These are phyloP conservation scores for Elaphomyces granulatus DNA, from an alignment of 495 filamentous ascomycete species.

Conservation along the genomic window DNA sequence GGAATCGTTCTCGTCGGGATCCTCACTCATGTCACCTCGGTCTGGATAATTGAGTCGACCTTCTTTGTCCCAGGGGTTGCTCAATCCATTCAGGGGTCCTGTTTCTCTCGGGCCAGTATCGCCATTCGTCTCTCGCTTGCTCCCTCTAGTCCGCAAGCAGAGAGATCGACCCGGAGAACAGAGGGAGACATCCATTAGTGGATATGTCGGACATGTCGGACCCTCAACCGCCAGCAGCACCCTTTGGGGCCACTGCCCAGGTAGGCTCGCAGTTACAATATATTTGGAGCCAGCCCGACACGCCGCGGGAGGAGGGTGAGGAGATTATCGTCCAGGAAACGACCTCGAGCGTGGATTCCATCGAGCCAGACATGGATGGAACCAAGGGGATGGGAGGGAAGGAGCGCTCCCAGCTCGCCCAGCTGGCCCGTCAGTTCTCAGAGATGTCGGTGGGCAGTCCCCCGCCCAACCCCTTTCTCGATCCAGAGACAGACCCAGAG, in stretches of 20 bases:
- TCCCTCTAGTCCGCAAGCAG: no score
- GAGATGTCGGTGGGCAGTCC: slow-evolving; percentile 19
- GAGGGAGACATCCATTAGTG: no score
- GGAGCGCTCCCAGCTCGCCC: slow-evolving; percentile 20
- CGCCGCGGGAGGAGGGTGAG: slow-evolving; percentile 6
- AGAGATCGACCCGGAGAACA: no score
- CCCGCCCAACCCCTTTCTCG: slow-evolving; percentile 31
- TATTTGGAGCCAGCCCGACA: slow-evolving; percentile 4
- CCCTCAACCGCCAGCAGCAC: slow-evolving; percentile 12
- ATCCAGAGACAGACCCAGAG: slow-evolving; percentile 24
- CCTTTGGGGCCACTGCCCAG: slow-evolving; percentile 10
- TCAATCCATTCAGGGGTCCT: no score
- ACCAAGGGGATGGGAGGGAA: slow-evolving; percentile 17
- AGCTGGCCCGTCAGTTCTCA: slow-evolving; percentile 28
- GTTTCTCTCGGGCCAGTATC: no score
- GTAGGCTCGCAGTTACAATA: no score
- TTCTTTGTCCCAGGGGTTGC: no score
- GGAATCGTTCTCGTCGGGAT: no score
- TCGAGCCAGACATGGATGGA: slow-evolving; percentile 8
- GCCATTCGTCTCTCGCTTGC: no score
- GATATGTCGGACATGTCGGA: no score
- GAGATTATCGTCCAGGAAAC: background rate
- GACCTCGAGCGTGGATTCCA: slow-evolving; percentile 11
- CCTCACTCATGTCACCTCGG: no score
- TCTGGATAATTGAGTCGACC: no score